phyloP scores from a whole-genome alignment of 2,329 filamentous ascomycete genomes.

The Alternaria panax region DNA sequence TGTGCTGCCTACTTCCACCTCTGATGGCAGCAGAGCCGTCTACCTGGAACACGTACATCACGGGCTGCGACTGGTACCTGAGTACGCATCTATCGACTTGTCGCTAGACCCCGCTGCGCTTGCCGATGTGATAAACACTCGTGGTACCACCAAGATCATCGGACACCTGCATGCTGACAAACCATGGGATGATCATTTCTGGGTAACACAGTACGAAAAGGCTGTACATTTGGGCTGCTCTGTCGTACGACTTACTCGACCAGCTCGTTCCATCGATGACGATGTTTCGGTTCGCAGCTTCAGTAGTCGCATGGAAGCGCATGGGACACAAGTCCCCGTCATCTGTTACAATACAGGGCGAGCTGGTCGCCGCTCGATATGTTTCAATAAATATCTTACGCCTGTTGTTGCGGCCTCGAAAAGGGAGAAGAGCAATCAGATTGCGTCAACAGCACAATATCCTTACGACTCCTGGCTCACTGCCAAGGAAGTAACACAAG shows the following conservation, averaged over 20 bases:
- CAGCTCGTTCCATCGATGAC: constrained; percentile 65
- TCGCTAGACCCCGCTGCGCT: constrained; percentile 62
- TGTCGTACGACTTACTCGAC: constrained; percentile 67
- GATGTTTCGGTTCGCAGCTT: constrained; percentile 68
- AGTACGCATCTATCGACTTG: constrained; percentile 67
- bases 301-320: constrained; percentile 57
- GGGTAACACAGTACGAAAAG: constrained; percentile 65
- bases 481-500: constrained; percentile 67
- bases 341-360: constrained; percentile 71
- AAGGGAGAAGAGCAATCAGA: constrained; percentile 27
- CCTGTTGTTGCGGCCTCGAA: constrained; percentile 64
- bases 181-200: constrained; percentile 65
- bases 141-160: constrained; percentile 68
- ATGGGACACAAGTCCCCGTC: constrained; percentile 60
- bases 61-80: constrained; percentile 67
- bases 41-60: constrained; percentile 68
- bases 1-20: constrained; percentile 37
- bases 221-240: constrained; percentile 67
- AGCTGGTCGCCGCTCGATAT: constrained; percentile 69
- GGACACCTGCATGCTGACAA: constrained; percentile 60
- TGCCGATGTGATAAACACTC: constrained; percentile 58
- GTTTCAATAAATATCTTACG: constrained; percentile 71
- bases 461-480: constrained; percentile 62
- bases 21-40: constrained; percentile 37
- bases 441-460: constrained; percentile 12